These are phyloP conservation scores for Leishmania tarentolae DNA, from an alignment of 208 protist genomes.

Conservation along the genomic window DNA sequence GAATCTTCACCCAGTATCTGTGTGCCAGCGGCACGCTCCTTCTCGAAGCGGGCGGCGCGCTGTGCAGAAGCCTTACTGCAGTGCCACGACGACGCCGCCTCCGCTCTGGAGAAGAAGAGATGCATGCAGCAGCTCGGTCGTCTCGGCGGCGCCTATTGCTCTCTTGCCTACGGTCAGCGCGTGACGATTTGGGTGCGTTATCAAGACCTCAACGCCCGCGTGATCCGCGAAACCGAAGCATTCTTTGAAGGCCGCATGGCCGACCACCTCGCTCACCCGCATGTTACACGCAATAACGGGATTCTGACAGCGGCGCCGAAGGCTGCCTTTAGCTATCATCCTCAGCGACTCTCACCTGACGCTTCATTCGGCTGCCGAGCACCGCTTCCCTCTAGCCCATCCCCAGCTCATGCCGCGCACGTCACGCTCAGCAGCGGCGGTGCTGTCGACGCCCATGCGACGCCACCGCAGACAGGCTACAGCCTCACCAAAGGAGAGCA, in stretches of 20 bases:
- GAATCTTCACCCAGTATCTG: neutral
- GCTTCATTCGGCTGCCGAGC: neutral
- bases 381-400: neutral
- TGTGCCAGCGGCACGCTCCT: constrained; percentile 4
- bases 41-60: constrained; percentile 29
- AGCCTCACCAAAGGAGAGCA: constrained; percentile 32
- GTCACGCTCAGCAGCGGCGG: neutral
- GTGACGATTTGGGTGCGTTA: constrained; percentile 50
- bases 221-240: constrained; percentile 36
- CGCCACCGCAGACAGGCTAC: neutral
- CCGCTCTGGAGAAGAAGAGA: neutral
- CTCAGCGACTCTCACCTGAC: neutral
- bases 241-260: constrained; percentile 24
- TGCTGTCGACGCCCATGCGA: neutral
- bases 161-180: constrained; percentile 29
- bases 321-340: neutral
- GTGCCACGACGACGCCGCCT: constrained; percentile 8
- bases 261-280: constrained; percentile 9
- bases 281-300: constrained; percentile 5
- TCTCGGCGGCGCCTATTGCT: constrained; percentile 60
- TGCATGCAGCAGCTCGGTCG: constrained; percentile 34
- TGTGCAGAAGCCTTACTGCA: constrained; percentile 25
- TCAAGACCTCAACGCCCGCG: constrained; percentile 18
- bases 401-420: neutral
- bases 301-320: constrained; percentile 6